These are phyloP conservation scores for Tetrapisispora phaffii DNA, from an alignment of 805 yeast species.

Conservation along the genomic window DNA sequence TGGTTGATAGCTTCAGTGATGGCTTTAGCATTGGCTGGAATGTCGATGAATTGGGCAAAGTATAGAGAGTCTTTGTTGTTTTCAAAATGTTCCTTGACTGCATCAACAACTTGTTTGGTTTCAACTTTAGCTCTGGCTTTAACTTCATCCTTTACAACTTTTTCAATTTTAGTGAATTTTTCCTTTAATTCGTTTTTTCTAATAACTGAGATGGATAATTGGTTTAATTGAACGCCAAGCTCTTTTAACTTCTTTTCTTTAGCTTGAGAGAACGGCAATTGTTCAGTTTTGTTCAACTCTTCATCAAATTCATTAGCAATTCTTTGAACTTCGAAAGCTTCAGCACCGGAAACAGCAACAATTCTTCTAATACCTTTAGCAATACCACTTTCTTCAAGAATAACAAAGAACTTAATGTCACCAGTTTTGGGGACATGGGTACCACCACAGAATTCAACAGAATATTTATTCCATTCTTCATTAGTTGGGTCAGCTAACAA, in stretches of 20 bases:
- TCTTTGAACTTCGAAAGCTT: conserved; percentile 84
- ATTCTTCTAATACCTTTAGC: conserved; percentile 98
- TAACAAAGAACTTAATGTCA: conserved; percentile 83
- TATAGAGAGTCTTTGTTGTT: conserved; percentile 42
- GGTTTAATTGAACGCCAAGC: conserved; percentile 73
- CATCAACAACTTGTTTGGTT: conserved; percentile 67
- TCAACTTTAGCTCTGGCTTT: conserved; percentile 85
- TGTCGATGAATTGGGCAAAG: conserved; percentile 58
- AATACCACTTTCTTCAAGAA: conserved; percentile 92
- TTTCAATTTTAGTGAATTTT: conserved; percentile 70
- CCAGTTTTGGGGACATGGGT: conserved; percentile 90
- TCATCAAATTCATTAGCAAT: conserved; percentile 62
- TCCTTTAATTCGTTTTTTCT: conserved; percentile 67
- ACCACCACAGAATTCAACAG: conserved; percentile 98
- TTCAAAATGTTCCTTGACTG: conserved; percentile 59
- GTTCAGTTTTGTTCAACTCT: conserved; percentile 48
- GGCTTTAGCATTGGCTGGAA: conserved; percentile 83
- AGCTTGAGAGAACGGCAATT: conserved; percentile 58
- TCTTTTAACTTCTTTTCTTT: conserved; percentile 81
- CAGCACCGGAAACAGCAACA: conserved; percentile 90
- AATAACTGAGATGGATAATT: conserved; percentile 70
- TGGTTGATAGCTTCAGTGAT: conserved; percentile 84
- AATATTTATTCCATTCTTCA: conserved; percentile 63
- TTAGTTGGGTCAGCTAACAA: conserved; percentile 61
- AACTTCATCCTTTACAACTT: conserved; percentile 76